Evolutionary conservation across 139 green algal species (phyloP), one percentile per base, ranked within the genome.

Genomic region (Chlorella ohadii): DNA sequence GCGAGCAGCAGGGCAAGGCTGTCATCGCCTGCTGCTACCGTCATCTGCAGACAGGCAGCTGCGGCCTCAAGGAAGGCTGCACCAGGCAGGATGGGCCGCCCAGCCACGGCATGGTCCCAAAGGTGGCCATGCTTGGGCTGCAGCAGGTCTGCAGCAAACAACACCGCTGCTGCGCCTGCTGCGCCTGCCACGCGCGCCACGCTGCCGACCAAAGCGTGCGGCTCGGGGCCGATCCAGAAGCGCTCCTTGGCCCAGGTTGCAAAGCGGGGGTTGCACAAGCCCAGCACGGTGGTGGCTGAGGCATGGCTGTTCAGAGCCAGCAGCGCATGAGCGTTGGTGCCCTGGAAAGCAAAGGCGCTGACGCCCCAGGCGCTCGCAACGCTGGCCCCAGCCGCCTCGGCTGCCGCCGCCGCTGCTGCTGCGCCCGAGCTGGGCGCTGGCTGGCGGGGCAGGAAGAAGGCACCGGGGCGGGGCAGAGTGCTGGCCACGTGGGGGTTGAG

Each of bases 291-390:
- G 51, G 11, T 59, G 51, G 51, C 11, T 59, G 59, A 41, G 15
- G 22, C 36, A 23, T 20, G n/a, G 25, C 34, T 25, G 34, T 13
- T 16, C 25, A 59, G 44, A 6, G 63, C 39, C 27, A 96, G 38
- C 31, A 96, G 78, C 31, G 91, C 86, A 67, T 97, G 91, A 6
- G 90, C 91, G 64, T 96, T 96, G 68, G 92, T 95, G 74, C 93
- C 94, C 79, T 95, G 91, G 82, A 96, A 97, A n/a, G 94, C 94
- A 88, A 97, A 97, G 63, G 86, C 87, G 76, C 91, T 95, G 16
- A 96, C 86, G 67, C 94, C 94, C 68, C 81, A 81, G 19, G 65
- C 82, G 17, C 19, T 27, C 7, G 64, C 31, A 7, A 12, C 1
- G 41, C 78, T 13, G 31, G 20, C 23, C 22, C 36, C 74, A 28